These are phyloP conservation scores for Wickerhamiella sergipiensis DNA, from an alignment of 805 yeast genomes.

Conservation along the genomic window DNA sequence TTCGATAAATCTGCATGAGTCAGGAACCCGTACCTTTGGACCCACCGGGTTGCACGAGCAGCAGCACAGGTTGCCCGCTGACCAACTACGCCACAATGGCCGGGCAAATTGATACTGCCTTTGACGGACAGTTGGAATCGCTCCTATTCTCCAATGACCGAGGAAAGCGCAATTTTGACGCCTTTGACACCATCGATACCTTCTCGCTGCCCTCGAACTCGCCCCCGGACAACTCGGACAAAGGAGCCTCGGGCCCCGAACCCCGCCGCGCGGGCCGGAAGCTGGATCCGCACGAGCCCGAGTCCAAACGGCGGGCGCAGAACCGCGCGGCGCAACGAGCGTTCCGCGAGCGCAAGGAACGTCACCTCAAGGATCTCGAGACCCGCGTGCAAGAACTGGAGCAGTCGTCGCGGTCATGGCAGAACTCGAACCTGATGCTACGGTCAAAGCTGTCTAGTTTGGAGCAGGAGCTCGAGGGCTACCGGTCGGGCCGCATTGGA, in stretches of 20 bases:
- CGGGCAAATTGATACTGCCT: background rate
- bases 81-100: background rate
- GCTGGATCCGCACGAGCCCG: conserved; percentile 64
- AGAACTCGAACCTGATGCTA: conserved; percentile 59
- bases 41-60: background rate
- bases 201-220: background rate
- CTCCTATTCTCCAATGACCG: background rate
- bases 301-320: conserved; percentile 85
- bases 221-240: background rate
- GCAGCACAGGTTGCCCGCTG: background rate
- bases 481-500: conserved; percentile 24
- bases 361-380: conserved; percentile 73
- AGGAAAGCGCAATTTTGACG: background rate
- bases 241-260: conserved; percentile 36
- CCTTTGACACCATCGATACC: background rate
- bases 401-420: conserved; percentile 50
- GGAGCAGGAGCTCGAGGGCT: conserved; percentile 54
- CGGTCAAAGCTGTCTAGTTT: conserved; percentile 64
- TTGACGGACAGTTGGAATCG: background rate
- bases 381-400: conserved; percentile 62
- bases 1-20: too few species aligned
- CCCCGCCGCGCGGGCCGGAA: conserved; percentile 23
- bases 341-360: conserved; percentile 85
- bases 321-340: conserved; percentile 98
- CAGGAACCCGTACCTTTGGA: too few species aligned